Percentiles rank a stretch among this genome's conserved stretches.
Evolutionary conservation across 352 stramenopile species (phyloP).

Genomic region (Globisporangium radiosum): DNA sequence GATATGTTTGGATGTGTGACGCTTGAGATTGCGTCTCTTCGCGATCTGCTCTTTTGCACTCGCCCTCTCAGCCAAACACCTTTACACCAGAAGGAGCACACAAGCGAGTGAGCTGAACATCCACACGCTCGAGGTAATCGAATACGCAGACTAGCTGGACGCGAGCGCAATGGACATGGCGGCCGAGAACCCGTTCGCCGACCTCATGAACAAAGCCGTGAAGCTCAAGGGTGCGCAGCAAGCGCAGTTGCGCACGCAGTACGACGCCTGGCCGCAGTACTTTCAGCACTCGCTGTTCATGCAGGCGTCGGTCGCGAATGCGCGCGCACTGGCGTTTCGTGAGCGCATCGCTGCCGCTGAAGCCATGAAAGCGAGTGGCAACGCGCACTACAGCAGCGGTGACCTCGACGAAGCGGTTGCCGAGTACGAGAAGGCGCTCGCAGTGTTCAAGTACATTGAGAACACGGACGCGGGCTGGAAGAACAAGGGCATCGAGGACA

Average conservation of each 20-base stretch:
- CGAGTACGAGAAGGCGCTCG: slow-evolving; percentile 81
- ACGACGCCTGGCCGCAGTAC: slow-evolving; percentile 77
- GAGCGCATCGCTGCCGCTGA: slow-evolving; percentile 53
- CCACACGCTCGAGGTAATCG: neutral
- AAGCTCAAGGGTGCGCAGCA: slow-evolving; percentile 83
- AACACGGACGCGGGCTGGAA: slow-evolving; percentile 81
- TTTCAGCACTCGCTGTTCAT: slow-evolving; percentile 88
- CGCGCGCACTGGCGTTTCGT: slow-evolving; percentile 34
- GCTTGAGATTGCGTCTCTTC: no score
- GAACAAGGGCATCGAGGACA: slow-evolving; percentile 83
- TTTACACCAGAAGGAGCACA: no score
- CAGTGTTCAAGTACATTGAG: slow-evolving; percentile 76
- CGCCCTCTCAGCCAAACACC: no score
- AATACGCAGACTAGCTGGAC: neutral
- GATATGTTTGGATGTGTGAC: no score
- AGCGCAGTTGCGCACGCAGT: slow-evolving; percentile 62
- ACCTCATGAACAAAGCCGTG: slow-evolving; percentile 82
- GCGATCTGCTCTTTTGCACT: no score
- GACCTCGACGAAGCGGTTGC: slow-evolving; percentile 65
- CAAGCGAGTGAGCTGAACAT: no score
- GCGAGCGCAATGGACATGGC: slow-evolving; percentile 44
- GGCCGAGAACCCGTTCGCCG: slow-evolving; percentile 67
- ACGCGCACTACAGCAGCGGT: slow-evolving; percentile 41
- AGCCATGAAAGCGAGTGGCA: slow-evolving; percentile 63
- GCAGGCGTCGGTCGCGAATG: slow-evolving; percentile 56